Conservation (phyloP, 257 asterid genomes). For the Verbascum thapsus region DNA sequence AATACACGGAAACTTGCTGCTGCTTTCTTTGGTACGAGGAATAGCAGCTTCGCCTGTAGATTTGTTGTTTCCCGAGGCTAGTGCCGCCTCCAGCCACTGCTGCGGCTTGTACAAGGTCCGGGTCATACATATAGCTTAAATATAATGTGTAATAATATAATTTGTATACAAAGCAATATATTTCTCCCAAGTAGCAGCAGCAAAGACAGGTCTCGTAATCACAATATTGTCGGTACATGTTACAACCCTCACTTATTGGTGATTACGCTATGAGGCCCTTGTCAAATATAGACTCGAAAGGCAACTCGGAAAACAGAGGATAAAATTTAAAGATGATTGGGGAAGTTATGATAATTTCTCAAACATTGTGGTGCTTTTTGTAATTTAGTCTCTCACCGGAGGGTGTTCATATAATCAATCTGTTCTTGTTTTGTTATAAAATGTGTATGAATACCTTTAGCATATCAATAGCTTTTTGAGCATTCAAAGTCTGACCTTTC, state of each 20-base stretch:
- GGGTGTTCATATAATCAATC: background rate
- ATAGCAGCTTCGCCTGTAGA: conserved; percentile 47
- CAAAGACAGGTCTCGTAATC: too few species aligned
- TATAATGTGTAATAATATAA: too few species aligned
- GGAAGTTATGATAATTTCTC: background rate
- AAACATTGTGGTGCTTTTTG: background rate
- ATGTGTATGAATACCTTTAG: conserved; percentile 54
- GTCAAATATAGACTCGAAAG: too few species aligned
- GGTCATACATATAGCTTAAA: conserved; percentile 28
- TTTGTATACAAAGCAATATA: too few species aligned
- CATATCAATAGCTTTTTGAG: conserved; percentile 80
- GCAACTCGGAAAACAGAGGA: too few species aligned
- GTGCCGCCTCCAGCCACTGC: conserved; percentile 44
- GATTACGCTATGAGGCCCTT: too few species aligned
- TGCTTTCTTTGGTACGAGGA: conserved; percentile 67
- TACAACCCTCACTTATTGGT: too few species aligned
- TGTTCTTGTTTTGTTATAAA: conserved; percentile 1
- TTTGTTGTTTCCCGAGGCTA: conserved; percentile 38
- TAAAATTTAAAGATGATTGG: too few species aligned
- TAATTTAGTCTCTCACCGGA: background rate
- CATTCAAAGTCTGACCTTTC: conserved; percentile 72
- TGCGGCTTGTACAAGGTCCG: conserved; percentile 57
- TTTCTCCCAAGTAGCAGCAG: too few species aligned
- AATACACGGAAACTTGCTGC: conserved; percentile 43
- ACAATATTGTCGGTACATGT: too few species aligned